A percentile compares a stretch with the other conserved stretches of the same genome.
Evolutionary conservation across 768 basidiomycete genomes (phyloP).

Genomic region (Pisolithus albus): DNA sequence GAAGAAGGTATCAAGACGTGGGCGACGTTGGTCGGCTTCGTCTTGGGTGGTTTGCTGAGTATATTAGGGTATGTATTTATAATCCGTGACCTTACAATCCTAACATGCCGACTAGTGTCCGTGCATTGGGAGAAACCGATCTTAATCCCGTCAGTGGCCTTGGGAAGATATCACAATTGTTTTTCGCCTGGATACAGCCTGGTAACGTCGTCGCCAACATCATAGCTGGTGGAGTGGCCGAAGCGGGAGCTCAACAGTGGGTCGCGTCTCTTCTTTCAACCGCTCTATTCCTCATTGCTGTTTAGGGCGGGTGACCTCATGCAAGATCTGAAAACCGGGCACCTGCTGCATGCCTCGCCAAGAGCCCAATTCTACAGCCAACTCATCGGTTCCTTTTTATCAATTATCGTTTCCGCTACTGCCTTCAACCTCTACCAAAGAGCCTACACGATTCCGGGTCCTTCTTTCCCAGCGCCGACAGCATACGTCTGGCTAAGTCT

Average conservation of each 20-base stretch:
- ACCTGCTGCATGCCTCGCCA: conserved; percentile 86
- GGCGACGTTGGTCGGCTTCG: conserved; percentile 84
- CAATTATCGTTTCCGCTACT: conserved; percentile 82
- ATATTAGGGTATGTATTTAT: conserved; percentile 65
- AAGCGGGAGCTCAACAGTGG: conserved; percentile 90
- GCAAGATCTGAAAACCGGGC: conserved; percentile 98
- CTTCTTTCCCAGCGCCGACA: conserved; percentile 92
- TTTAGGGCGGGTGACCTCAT: conserved; percentile 89
- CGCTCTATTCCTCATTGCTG: conserved; percentile 1
- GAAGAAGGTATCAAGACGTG: conserved; percentile 89
- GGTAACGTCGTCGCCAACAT: conserved; percentile 97
- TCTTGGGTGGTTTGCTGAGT: conserved; percentile 76
- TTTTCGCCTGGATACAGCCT: conserved; percentile 92
- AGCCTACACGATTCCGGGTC: conserved; percentile 85
- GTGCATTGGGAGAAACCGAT: conserved; percentile 94
- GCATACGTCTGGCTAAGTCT: conserved; percentile 90
- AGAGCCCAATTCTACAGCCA: conserved; percentile 93
- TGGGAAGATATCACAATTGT: conserved; percentile 89
- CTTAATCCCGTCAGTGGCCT: conserved; percentile 88
- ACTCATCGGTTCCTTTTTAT: conserved; percentile 81
- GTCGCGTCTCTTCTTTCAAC: conserved; percentile 16
- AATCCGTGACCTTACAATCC: not conserved
- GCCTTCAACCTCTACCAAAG: conserved; percentile 83
- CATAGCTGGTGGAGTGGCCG: conserved; percentile 94
- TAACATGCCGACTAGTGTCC: conserved; percentile 48